A percentile compares a stretch with the other conserved stretches of the same genome.
Conservation (phyloP, 2,329 filamentous ascomycete species). For the Westerdykella aurantiaca region DNA sequence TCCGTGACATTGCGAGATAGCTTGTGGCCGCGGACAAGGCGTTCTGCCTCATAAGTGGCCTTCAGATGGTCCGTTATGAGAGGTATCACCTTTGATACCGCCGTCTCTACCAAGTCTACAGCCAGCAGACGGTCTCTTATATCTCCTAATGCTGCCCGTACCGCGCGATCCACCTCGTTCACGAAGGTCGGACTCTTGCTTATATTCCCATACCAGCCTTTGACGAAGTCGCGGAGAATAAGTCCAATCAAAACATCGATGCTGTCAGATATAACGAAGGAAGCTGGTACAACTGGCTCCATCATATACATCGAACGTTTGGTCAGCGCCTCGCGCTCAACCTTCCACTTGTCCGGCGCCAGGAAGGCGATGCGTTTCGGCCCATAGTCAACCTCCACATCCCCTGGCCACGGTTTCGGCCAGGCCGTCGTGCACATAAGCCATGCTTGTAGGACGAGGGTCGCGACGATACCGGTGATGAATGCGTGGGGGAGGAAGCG, state of each 20-base stretch:
- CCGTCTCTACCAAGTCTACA: constrained; percentile 76
- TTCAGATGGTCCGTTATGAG: constrained; percentile 82
- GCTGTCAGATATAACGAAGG: constrained; percentile 69
- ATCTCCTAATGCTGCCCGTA: constrained; percentile 65
- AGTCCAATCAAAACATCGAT: constrained; percentile 73
- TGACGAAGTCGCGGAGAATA: constrained; percentile 77
- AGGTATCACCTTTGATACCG: constrained; percentile 77
- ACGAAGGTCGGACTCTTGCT: constrained; percentile 73
- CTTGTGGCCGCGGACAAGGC: constrained; percentile 77
- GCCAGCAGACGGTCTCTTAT: constrained; percentile 66
- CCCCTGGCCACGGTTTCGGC: constrained; percentile 37
- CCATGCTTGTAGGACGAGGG: constrained; percentile 52
- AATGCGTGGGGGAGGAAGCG: constrained; percentile 86
- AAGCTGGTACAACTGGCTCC: constrained; percentile 67
- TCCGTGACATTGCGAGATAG: constrained; percentile 87
- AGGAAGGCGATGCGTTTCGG: constrained; percentile 53
- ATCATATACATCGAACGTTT: constrained; percentile 60
- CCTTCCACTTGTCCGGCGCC: constrained; percentile 58
- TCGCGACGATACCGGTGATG: constrained; percentile 57
- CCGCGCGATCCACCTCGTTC: constrained; percentile 76
- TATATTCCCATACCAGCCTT: constrained; percentile 82
- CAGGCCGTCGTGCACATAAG: constrained; percentile 57
- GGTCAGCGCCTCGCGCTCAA: constrained; percentile 62
- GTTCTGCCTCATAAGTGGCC: constrained; percentile 87
- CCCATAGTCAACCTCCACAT: constrained; percentile 37